These are phyloP conservation scores for Candida yuanshanica DNA, from an alignment of 805 yeast genomes.

Conservation along the genomic window DNA sequence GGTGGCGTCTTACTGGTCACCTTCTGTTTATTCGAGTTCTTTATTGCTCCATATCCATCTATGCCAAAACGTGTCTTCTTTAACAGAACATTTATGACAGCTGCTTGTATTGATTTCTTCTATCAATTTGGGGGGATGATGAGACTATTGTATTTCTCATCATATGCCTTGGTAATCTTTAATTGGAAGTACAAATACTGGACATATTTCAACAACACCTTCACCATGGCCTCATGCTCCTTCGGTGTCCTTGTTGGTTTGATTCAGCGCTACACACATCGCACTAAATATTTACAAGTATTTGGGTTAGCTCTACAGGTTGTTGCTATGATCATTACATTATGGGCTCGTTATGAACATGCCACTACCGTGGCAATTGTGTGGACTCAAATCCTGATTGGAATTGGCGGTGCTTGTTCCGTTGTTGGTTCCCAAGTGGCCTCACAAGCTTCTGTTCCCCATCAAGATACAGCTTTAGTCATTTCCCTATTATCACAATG, in stretches of 20 bases:
- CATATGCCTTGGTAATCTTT: constrained; percentile 28
- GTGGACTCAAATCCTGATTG: constrained; percentile 30
- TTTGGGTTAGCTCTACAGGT: constrained; percentile 30
- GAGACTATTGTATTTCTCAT: constrained; percentile 28
- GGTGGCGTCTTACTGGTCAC: constrained; percentile 32
- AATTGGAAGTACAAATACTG: constrained; percentile 29
- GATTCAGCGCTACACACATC: constrained; percentile 28
- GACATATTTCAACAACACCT: constrained; percentile 33
- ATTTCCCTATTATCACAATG: constrained; percentile 31
- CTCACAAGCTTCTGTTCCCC: constrained; percentile 37
- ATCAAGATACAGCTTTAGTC: constrained; percentile 36
- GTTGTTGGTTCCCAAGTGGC: constrained; percentile 33
- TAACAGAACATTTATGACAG: constrained; percentile 33
- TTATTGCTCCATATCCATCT: constrained; percentile 31
- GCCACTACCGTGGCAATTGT: constrained; percentile 23
- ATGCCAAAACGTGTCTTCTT: constrained; percentile 31
- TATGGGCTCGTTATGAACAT: constrained; percentile 23
- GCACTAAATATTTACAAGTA: constrained; percentile 32
- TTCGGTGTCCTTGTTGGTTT: constrained; percentile 34
- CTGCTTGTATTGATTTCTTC: constrained; percentile 29
- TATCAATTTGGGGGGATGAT: constrained; percentile 27
- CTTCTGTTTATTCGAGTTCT: constrained; percentile 32
- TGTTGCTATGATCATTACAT: constrained; percentile 28
- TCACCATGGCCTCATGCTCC: constrained; percentile 31
- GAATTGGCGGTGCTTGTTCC: constrained; percentile 36